phyloP scores from a whole-genome alignment of 345 rosid genomes.

The Melaleuca quinquenervia region DNA sequence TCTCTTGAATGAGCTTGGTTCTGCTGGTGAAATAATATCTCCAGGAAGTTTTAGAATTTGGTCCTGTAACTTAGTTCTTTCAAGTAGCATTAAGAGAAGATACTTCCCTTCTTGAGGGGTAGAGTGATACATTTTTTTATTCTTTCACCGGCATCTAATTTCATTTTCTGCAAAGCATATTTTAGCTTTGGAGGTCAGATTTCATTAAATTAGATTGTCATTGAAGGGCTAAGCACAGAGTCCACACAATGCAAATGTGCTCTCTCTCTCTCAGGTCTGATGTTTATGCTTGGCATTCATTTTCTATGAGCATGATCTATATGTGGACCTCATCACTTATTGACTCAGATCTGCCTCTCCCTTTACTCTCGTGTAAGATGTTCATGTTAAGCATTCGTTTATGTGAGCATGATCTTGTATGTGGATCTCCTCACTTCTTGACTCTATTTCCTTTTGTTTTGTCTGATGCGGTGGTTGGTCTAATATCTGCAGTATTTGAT shows the following conservation, averaged over 20 bases:
- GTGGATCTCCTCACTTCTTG: neutral
- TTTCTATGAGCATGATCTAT: neutral
- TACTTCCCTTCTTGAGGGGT: neutral
- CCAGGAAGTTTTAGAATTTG: neutral
- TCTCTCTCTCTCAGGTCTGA: neutral
- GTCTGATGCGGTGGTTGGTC: neutral
- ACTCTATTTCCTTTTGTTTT: neutral
- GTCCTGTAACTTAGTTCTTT: neutral
- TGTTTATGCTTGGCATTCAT: neutral
- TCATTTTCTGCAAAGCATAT: neutral
- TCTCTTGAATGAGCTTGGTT: neutral
- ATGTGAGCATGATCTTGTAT: neutral
- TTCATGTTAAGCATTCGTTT: neutral
- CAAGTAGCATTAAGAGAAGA: neutral
- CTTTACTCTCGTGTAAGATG: neutral
- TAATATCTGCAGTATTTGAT: constrained; percentile 29
- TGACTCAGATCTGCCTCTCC: neutral
- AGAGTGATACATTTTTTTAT: neutral
- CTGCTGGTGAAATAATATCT: neutral
- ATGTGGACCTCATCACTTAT: neutral
- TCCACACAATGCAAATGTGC: neutral
- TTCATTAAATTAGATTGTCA: neutral
- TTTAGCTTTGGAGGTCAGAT: neutral
- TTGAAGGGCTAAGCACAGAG: neutral
- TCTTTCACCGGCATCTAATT: neutral